phyloP scores from a whole-genome alignment of 192 early-diverging fungal genomes.

The Coemansia sp. region DNA sequence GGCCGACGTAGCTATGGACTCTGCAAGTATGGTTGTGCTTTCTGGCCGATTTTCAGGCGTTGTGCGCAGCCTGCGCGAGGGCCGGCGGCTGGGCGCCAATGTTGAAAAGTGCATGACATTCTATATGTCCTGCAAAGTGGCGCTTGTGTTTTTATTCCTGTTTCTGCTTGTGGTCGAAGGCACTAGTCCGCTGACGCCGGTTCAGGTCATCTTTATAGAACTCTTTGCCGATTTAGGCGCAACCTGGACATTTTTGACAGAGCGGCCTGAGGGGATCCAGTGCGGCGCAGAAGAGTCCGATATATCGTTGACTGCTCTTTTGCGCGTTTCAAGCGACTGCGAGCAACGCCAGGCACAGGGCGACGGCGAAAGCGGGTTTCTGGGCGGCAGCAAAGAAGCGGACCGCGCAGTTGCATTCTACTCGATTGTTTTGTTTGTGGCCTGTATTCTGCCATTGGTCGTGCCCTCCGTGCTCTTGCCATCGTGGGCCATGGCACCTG shows the following conservation, averaged over 20 bases:
- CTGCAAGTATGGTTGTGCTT: constrained; percentile 37
- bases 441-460: constrained; percentile 29
- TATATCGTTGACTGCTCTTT: constrained; percentile 14
- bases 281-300: constrained; percentile 1
- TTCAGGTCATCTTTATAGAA: constrained; percentile 41
- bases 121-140: constrained; percentile 36
- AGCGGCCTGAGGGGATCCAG: constrained; percentile 27
- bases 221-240: constrained; percentile 37
- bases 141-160: constrained; percentile 29
- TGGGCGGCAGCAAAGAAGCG: constrained; percentile 16
- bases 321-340: background rate
- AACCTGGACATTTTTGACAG: constrained; percentile 27
- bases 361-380: background rate
- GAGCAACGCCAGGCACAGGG: background rate
- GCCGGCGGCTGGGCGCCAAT: constrained; percentile 22
- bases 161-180: constrained; percentile 27
- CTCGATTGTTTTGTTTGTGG: constrained; percentile 19
- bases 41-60: constrained; percentile 34
- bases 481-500: constrained; percentile 32
- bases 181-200: constrained; percentile 36
- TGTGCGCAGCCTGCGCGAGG: constrained; percentile 33
- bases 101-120: constrained; percentile 25
- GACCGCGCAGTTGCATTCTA: constrained; percentile 19
- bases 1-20: constrained; percentile 59
- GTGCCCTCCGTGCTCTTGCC: constrained; percentile 34